Evolutionary conservation across 1,284 basidiomycete genomes (phyloP).

Genomic region (Cutaneotrichosporon curvatum): DNA sequence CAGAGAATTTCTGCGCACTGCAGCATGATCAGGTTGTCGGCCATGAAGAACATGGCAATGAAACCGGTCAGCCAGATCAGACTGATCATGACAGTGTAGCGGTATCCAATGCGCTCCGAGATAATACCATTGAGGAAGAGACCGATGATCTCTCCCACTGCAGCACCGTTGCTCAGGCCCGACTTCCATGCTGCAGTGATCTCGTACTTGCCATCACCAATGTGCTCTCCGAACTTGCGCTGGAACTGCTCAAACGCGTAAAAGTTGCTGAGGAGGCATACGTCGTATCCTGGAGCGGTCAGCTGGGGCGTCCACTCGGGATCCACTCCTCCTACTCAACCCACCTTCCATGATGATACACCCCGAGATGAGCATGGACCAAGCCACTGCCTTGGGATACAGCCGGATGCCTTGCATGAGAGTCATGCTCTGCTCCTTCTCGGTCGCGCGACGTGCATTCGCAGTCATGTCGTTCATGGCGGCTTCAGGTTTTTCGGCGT

Average conservation of each 20-base stretch:
- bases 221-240: slow-evolving; percentile 35
- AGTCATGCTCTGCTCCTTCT: slow-evolving; percentile 44
- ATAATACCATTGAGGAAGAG: slow-evolving; percentile 44
- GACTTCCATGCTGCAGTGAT: slow-evolving; percentile 50
- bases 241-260: slow-evolving; percentile 44
- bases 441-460: slow-evolving; percentile 18
- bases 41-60: slow-evolving; percentile 40
- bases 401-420: slow-evolving; percentile 37
- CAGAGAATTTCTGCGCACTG: slow-evolving; percentile 35
- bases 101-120: slow-evolving; percentile 45
- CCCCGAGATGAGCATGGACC: slow-evolving; percentile 47
- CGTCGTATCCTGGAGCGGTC: slow-evolving; percentile 30
- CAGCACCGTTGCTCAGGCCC: slow-evolving; percentile 45
- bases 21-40: slow-evolving; percentile 28
- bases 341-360: slow-evolving; percentile 50
- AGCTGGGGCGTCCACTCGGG: background rate
- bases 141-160: slow-evolving; percentile 46
- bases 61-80: slow-evolving; percentile 31
- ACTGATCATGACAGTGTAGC: slow-evolving; percentile 33
- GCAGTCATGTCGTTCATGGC: background rate
- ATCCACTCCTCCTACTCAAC: background rate
- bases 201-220: slow-evolving; percentile 40
- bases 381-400: slow-evolving; percentile 49
- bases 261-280: slow-evolving; percentile 40
- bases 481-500: too few species aligned